These are phyloP conservation scores for Paecilomyces formosus DNA, from an alignment of 2,329 filamentous ascomycete genomes.

Conservation along the genomic window DNA sequence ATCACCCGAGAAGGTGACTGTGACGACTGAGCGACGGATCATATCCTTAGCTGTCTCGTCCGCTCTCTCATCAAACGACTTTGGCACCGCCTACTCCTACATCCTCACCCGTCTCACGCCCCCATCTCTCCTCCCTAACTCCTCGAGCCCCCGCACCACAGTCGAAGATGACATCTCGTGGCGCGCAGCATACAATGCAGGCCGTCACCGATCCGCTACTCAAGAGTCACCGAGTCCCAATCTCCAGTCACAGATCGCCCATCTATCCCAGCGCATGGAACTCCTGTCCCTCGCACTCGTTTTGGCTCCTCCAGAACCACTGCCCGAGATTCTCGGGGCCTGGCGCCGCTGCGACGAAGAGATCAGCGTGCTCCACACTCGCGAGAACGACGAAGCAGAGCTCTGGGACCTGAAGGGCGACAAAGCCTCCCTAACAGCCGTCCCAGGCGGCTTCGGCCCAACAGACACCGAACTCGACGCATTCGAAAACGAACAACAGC, in stretches of 20 bases:
- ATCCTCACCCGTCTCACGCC: constrained; percentile 51
- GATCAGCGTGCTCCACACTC: constrained; percentile 45
- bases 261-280: constrained; percentile 58
- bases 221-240: constrained; percentile 20
- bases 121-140: constrained; percentile 22
- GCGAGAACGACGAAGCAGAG: constrained; percentile 50
- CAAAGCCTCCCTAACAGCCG: constrained; percentile 13
- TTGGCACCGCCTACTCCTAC: constrained; percentile 60
- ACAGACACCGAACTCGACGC: constrained; percentile 37
- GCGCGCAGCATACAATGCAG: constrained; percentile 57
- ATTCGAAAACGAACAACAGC: constrained; percentile 36
- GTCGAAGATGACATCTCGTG: constrained; percentile 53
- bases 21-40: constrained; percentile 39
- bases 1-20: constrained; percentile 16
- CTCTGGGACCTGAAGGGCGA: constrained; percentile 52
- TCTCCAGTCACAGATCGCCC: constrained; percentile 41
- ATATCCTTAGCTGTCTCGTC: constrained; percentile 40
- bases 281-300: constrained; percentile 55
- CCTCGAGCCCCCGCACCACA: constrained; percentile 19
- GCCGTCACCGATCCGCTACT: constrained; percentile 42
- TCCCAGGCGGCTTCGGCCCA: constrained; percentile 39
- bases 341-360: constrained; percentile 60
- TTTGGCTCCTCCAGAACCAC: constrained; percentile 48
- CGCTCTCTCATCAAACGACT: constrained; percentile 36
- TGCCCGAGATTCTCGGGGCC: constrained; percentile 54